Percentiles rank a stretch among this genome's conserved stretches.
Conservation (phyloP, 371 early-diverging fungal species). For the Syncephalastrum sp. region DNA sequence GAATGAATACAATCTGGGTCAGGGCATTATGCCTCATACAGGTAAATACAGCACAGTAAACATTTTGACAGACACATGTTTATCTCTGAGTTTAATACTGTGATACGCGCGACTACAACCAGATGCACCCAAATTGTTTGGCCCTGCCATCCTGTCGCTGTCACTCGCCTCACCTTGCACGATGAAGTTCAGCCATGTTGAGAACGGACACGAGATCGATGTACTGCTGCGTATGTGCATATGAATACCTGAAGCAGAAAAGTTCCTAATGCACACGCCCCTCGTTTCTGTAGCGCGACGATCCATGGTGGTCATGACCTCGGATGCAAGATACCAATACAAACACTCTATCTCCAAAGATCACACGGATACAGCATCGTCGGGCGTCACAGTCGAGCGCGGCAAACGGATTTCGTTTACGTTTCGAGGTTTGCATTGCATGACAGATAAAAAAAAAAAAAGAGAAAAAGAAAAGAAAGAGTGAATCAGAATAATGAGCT, state of each 20-base stretch:
- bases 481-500: too few relatives aligned
- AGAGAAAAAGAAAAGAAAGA: too few relatives aligned
- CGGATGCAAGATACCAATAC: constrained; percentile 58
- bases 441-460: too few relatives aligned
- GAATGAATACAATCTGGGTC: constrained; percentile 73
- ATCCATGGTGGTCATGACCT: constrained; percentile 67
- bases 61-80: not conserved
- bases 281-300: constrained; percentile 41
- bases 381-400: constrained; percentile 28
- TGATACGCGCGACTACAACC: not conserved
- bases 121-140: constrained; percentile 69
- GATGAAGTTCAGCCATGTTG: constrained; percentile 60
- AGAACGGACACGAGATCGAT: constrained; percentile 25
- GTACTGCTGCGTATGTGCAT: constrained; percentile 49
- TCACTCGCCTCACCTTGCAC: constrained; percentile 68
- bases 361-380: constrained; percentile 35
- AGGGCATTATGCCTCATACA: constrained; percentile 64
- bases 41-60: constrained; percentile 18
- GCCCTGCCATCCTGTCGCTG: constrained; percentile 61
- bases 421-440: constrained; percentile 23
- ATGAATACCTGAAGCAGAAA: not conserved
- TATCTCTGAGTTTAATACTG: not conserved
- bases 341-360: constrained; percentile 73
- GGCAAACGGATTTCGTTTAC: constrained; percentile 45
- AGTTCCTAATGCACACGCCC: not conserved